Evolutionary conservation across 495 filamentous ascomycete genomes (phyloP).

Genomic region (Penicillium fimorum): DNA sequence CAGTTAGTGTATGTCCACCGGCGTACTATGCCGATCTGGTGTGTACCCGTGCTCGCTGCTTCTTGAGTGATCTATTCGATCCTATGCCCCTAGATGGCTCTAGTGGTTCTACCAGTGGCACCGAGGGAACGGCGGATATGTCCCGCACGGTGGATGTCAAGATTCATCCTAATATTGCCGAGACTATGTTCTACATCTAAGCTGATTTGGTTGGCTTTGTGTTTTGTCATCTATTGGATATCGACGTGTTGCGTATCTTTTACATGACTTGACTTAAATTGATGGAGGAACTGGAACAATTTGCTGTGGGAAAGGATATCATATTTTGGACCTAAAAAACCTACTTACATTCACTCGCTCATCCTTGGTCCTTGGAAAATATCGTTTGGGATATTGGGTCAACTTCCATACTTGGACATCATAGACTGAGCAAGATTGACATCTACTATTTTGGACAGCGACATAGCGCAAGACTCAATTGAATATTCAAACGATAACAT

Average conservation of each 20-base stretch:
- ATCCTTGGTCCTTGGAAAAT: neutral
- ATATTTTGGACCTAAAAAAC: neutral
- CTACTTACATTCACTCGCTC: neutral
- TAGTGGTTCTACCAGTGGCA: conserved; percentile 25
- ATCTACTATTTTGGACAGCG: neutral
- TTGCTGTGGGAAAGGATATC: neutral
- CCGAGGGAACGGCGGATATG: conserved; percentile 7
- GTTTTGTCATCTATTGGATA: neutral
- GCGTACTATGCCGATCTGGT: conserved; percentile 82
- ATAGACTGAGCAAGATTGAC: neutral
- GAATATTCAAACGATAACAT: neutral
- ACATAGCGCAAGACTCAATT: neutral
- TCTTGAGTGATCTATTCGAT: conserved; percentile 57
- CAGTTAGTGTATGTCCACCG: conserved; percentile 75
- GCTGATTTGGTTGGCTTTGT: neutral
- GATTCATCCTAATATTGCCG: conserved; percentile 52
- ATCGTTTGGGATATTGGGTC: neutral
- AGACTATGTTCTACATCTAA: conserved; percentile 80
- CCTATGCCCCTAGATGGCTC: conserved; percentile 20
- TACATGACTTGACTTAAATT: conserved; percentile 1
- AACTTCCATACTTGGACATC: neutral
- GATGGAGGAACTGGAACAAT: neutral
- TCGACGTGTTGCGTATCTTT: neutral
- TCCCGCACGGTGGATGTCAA: conserved; percentile 17
- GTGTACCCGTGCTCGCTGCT: conserved; percentile 66